Base-by-base conservation (phyloP, 176 grass and related monocot genomes). In the Hyparrhenia diplandra region DNA sequence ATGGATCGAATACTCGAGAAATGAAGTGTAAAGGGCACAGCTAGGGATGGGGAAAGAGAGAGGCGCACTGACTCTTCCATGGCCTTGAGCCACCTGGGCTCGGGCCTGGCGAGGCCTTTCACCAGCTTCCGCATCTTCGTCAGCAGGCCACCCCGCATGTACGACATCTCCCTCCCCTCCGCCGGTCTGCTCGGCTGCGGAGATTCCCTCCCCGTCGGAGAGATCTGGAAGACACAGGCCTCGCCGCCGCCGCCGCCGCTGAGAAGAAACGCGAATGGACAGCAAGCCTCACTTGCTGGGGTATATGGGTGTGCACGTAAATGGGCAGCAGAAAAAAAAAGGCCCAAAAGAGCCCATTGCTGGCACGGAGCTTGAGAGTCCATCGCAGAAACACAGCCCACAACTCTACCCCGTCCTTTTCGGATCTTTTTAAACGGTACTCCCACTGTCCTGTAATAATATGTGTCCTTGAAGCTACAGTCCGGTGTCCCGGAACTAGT, bases 131-230 rank as follows among this genome's bases (percentile, higher is more conserved):
- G 80, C 74, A 64, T 88, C 87, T 63, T 94, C 9, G 89, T 90
- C 79, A 94, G 80, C 76, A 97, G 85, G 68, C 88, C 80, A 0
- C 91, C 91, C 14, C 94, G 74, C 89, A 97, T 94, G 85, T 90
- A 94, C 85, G 91, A 94, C 94, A 97, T 97, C 80, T 86, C 39
- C 49, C n/a, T n/a, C n/a, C n/a, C n/a, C n/a, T n/a, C n/a, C n/a
- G 14, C 6, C 47, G 3, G 0, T 5, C 5, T 20, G 51, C 51
- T n/a, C 51, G 5, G 52, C 20, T 55, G 7, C 52, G 52, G 52
- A 55, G 52, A 2, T 2, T n/a, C 52, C 47, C 52, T n/a, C 20
- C 20, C 20, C 52, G 52, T n/a, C 7, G 20, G 18, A 0, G 52
- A n/a, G 52, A 55, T 55, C 52, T 55, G 49, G 49, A 54, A 54